These are phyloP conservation scores for Penicillium psychrosexuale DNA, from an alignment of 2,329 filamentous ascomycete genomes.

Conservation along the genomic window DNA sequence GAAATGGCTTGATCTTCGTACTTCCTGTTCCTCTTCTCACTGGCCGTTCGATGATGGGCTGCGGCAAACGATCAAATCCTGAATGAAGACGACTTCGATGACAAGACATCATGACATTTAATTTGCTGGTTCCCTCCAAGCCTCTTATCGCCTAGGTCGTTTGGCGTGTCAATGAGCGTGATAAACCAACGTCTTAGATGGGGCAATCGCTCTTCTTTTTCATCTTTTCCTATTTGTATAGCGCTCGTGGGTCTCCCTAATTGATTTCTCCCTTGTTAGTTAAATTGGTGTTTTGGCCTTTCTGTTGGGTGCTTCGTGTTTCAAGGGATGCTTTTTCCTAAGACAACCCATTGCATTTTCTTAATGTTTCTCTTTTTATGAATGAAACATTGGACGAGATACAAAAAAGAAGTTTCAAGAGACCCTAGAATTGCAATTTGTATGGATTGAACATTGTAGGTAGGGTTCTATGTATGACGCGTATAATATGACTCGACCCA, in stretches of 20 bases:
- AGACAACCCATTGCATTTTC: constrained; percentile 18
- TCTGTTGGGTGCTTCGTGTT: constrained; percentile 11
- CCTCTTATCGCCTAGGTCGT: constrained; percentile 28
- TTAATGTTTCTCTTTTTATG: constrained; percentile 1
- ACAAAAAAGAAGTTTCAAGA: background rate
- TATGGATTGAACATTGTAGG: background rate
- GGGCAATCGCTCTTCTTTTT: constrained; percentile 21
- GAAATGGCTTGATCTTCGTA: constrained; percentile 17
- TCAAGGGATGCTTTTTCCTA: constrained; percentile 8
- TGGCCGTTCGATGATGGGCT: constrained; percentile 16
- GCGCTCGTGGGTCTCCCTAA: constrained; percentile 51
- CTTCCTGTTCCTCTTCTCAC: constrained; percentile 7
- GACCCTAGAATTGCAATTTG: background rate
- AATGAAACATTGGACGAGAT: constrained; percentile 5
- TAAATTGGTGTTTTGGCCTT: constrained; percentile 22
- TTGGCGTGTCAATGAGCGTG: constrained; percentile 30
- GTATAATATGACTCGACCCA: background rate
- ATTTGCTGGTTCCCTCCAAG: constrained; percentile 26
- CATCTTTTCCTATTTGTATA: constrained; percentile 27
- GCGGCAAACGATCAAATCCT: constrained; percentile 28
- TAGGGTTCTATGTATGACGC: background rate
- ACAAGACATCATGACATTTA: constrained; percentile 35
- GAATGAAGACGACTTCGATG: constrained; percentile 36
- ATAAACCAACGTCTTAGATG: constrained; percentile 29
- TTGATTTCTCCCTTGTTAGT: constrained; percentile 37